Evolutionary conservation across 176 grass and related monocot species (phyloP), one percentile per base, ranked within the genome.

Genomic region (Oryza nivara): DNA sequence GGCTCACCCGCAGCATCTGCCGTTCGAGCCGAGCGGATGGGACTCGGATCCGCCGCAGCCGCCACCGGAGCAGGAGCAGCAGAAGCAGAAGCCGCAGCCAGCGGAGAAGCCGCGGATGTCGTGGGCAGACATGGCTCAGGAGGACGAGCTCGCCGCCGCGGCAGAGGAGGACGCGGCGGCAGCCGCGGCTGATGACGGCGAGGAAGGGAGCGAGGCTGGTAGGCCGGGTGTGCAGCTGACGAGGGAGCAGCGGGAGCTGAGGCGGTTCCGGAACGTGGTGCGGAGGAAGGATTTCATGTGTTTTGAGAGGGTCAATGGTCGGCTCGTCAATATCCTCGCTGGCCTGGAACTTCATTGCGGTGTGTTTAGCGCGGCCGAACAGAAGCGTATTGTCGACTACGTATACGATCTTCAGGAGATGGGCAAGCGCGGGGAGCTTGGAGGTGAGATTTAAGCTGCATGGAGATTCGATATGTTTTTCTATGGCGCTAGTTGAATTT

Each of bases 41-140:
- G 92, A 97, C 45, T 85, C 73, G 41, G 89, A 92, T 88, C 89
- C 86, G 76, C 22, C 82, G 16, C 68, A 38, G 0, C 71, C 23
- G 64, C 52, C 30, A 20, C 74, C 38, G 17, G 73, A 81, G 7
- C 68, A 16, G 34, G 26, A 23, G 54, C 14, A 56, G 51, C 54
- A 58, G 54, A 17, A 58, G 19, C 19, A 0, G n/a, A 47, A 58
- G 0, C 72, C 7, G 16, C 34, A 17, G 52, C 72, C 46, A 17
- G 88, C 70, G 16, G 88, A 89, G 44, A 88, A 81, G 35, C 80
- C 84, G 35, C 73, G 73, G 88, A 92, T 88, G 93, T 95, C 93
- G 13, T 95, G 93, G 93, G 93, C 93, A 26, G 93, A 95, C 84
- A 91, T 94, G 92, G 87, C 92, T 12, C 89, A 91, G 83, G 92